Conservation (phyloP, 2,329 filamentous ascomycete species). For the Aspergillus cejpii region DNA sequence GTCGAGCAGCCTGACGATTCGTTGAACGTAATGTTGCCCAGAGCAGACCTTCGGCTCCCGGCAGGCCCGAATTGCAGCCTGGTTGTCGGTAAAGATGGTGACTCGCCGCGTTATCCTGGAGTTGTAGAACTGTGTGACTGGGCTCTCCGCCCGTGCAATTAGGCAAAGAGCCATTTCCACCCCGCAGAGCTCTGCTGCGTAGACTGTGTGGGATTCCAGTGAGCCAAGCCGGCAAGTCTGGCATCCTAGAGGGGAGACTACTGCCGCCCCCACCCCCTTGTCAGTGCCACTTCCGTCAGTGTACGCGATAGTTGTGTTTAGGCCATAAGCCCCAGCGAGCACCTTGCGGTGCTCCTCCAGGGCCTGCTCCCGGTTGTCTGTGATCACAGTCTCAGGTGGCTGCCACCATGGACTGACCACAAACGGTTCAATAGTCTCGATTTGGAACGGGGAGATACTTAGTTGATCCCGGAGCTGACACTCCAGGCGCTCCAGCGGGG, state of each 20-base stretch:
- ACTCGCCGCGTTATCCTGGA: too few relatives aligned
- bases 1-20: too few relatives aligned
- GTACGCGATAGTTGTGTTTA: too few relatives aligned
- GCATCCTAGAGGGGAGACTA: neutral
- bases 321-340: neutral
- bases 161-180: neutral
- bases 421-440: neutral
- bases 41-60: too few relatives aligned
- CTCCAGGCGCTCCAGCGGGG: neutral
- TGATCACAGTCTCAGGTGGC: neutral
- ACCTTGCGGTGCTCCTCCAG: neutral
- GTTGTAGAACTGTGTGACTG: too few relatives aligned
- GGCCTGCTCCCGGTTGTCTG: neutral
- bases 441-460: neutral
- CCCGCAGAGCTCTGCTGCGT: neutral
- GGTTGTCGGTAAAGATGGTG: too few relatives aligned
- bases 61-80: too few relatives aligned
- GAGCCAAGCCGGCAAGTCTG: neutral
- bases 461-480: neutral
- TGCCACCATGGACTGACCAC: neutral
- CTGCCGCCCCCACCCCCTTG: neutral
- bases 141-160: too few relatives aligned
- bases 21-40: too few relatives aligned
- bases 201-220: neutral
- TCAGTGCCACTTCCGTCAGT: neutral